Base-by-base conservation (phyloP, 2,329 filamentous ascomycete species). In the Penicillium griseofulvum region DNA sequence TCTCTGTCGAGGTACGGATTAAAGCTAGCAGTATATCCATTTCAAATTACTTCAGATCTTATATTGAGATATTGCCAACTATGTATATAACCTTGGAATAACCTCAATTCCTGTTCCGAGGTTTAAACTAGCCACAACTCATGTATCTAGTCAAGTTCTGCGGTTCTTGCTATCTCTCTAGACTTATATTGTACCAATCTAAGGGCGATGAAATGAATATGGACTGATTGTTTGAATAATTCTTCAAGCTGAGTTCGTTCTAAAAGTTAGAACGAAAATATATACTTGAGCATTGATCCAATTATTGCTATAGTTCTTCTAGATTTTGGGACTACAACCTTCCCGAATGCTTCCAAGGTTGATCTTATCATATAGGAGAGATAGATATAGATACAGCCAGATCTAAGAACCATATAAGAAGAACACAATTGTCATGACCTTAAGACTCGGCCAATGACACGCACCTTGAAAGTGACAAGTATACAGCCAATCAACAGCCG, bases 401-500 rank as follows among this genome's bases (percentile, higher is more conserved):
- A 50, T 28, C 16, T 5, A 24, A 44, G 10, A 41, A 37, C 17
- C 29, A 31, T 39, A 33, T 42, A 14, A 26, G 16, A 22, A 24
- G 34, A 38, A 52, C 34, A 7, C 14, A 6, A 22, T 24, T 22
- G 31, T 47, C 37, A 42, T 54, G 52, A 43, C 37, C 22, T 24
- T 17, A 29, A 37, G 17, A 46, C 49, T 46, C 31, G 29, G 19
- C 31, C 49, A 53, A 61, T 61, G 53, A 58, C 37, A 53, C 34
- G 42, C 48, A 55, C 51, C 52, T 52, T 33, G 53, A 53, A 49
- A 33, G 22, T 46, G 37, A 56, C 47, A 55, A 33, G 49, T 33
- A 34, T 26, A 2, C 26, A 44, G 17, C 68, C 68, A 71, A 71
- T 71, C 66, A 71, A 5, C 31, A 4, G 2, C 24, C 22, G 41